Conservation (phyloP, 2,329 filamentous ascomycete species). For the Clarireedia hainanense region DNA sequence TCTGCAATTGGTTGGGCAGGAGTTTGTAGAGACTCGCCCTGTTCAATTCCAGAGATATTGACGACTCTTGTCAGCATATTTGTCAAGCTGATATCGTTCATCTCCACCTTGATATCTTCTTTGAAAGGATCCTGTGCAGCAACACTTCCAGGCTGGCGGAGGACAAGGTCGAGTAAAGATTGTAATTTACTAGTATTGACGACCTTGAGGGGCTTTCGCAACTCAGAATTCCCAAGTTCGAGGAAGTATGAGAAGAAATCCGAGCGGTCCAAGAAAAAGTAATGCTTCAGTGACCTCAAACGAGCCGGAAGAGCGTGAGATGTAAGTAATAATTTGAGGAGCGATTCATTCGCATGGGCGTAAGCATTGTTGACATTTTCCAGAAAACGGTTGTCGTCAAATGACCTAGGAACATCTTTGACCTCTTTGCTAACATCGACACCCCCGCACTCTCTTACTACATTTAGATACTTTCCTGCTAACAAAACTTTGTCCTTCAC, state of each 20-base stretch:
- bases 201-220: constrained; percentile 78
- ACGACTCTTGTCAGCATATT: constrained; percentile 95
- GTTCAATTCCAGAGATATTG: constrained; percentile 90
- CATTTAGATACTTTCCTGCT: constrained; percentile 95
- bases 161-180: constrained; percentile 86
- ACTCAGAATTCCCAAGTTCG: constrained; percentile 79
- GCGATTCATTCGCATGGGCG: constrained; percentile 86
- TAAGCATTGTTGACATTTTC: constrained; percentile 96
- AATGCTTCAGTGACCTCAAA: constrained; percentile 88
- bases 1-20: constrained; percentile 58
- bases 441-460: constrained; percentile 92
- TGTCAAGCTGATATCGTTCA: constrained; percentile 89
- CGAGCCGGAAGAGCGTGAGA: constrained; percentile 85
- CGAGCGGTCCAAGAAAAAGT: constrained; percentile 96
- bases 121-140: constrained; percentile 95
- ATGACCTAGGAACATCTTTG: constrained; percentile 80
- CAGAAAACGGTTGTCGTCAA: constrained; percentile 85
- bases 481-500: constrained; percentile 92
- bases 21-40: constrained; percentile 73
- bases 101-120: constrained; percentile 94
- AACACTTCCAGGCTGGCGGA: constrained; percentile 92
- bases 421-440: constrained; percentile 88
- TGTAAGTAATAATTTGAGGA: constrained; percentile 84
- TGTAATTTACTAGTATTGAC: constrained; percentile 93
- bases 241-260: constrained; percentile 99